Evolutionary conservation across 805 yeast species (phyloP).

Genomic region (Myxozyma neotropica): DNA sequence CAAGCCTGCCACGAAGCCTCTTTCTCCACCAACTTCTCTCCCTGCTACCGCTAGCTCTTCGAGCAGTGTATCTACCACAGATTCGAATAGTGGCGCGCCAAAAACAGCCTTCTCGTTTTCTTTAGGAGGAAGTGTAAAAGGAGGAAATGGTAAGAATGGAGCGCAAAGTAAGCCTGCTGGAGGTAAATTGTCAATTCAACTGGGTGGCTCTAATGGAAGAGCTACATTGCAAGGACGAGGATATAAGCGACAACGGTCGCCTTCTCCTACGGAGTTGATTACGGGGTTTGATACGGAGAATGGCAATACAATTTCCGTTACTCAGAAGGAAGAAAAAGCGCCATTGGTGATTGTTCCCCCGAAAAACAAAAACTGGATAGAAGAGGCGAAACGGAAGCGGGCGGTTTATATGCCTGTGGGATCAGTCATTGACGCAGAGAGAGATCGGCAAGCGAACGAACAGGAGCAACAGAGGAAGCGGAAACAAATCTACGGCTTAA

Average conservation of each 20-base stretch:
- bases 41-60: neutral
- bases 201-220: conserved; percentile 9
- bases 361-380: conserved; percentile 29
- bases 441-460: conserved; percentile 25
- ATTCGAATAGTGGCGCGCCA: neutral
- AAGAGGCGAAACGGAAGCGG: conserved; percentile 14
- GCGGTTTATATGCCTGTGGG: conserved; percentile 27
- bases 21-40: neutral
- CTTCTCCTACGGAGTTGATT: conserved; percentile 19
- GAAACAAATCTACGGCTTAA: conserved; percentile 19
- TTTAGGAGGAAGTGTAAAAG: conserved; percentile 12
- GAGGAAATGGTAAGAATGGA: neutral
- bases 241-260: conserved; percentile 25
- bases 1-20: neutral
- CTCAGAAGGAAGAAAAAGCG: conserved; percentile 1
- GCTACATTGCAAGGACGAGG: conserved; percentile 14
- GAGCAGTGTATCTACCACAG: neutral
- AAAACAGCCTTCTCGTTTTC: conserved; percentile 26
- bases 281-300: conserved; percentile 23
- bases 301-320: conserved; percentile 9
- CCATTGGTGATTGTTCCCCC: conserved; percentile 27
- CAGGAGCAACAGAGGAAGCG: conserved; percentile 20
- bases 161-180: neutral
- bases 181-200: conserved; percentile 9
- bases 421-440: conserved; percentile 21